Evolutionary conservation across 228 moss, liverwort and hornwort species (phyloP).

Genomic region (Sphagnum magellanicum): DNA sequence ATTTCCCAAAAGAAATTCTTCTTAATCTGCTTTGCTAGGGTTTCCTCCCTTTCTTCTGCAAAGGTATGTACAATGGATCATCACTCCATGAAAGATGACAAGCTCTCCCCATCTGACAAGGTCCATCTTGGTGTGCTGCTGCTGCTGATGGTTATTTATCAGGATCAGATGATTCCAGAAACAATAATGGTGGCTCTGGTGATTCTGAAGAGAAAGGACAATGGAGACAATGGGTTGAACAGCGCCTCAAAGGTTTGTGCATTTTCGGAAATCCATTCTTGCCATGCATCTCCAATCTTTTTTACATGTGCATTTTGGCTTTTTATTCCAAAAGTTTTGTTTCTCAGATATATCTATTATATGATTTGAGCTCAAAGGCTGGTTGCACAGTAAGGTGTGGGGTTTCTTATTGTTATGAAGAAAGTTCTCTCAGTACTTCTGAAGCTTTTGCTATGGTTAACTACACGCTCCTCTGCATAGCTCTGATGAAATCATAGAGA

Average conservation of each 20-base stretch:
- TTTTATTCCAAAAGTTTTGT: background rate
- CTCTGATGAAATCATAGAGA: too few relatives aligned
- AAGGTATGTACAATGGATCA: background rate
- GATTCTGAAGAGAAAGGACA: constrained; percentile 12
- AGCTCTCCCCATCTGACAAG: background rate
- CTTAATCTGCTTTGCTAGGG: too few relatives aligned
- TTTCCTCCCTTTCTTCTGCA: too few relatives aligned
- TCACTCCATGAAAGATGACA: background rate
- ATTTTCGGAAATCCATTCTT: background rate
- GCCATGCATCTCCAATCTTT: background rate
- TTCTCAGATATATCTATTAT: background rate
- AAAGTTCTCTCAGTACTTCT: too few relatives aligned
- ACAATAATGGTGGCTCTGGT: constrained; percentile 5
- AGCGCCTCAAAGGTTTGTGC: constrained; percentile 10
- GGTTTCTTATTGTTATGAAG: too few relatives aligned
- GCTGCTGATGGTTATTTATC: background rate
- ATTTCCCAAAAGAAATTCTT: too few relatives aligned
- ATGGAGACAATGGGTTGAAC: constrained; percentile 18
- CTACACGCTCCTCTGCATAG: too few relatives aligned
- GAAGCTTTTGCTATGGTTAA: too few relatives aligned
- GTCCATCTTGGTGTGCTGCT: background rate
- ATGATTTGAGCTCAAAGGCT: background rate
- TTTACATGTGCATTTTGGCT: background rate
- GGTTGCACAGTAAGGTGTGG: background rate
- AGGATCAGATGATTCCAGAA: constrained; percentile 1